phyloP scores from a whole-genome alignment of 1,284 basidiomycete genomes.

The Ustilago crameri region DNA sequence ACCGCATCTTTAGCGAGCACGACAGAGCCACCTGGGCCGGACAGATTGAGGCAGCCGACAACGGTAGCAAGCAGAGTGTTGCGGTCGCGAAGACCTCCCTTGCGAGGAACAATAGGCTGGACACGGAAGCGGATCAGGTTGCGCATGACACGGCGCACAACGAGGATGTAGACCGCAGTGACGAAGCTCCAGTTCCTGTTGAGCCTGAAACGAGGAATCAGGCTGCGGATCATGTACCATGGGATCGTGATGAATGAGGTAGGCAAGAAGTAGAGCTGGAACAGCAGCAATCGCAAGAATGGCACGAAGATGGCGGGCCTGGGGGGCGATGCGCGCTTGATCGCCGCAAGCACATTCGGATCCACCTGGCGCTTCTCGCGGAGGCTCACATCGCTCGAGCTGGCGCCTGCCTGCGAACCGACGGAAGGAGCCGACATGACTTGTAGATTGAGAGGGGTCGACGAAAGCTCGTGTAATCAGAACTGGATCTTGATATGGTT shows the following conservation, averaged over 20 bases:
- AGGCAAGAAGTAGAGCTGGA: slow-evolving; percentile 60
- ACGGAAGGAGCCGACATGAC: slow-evolving; percentile 23
- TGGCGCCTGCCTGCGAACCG: slow-evolving; percentile 12
- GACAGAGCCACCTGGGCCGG: slow-evolving; percentile 61
- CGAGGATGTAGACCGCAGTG: slow-evolving; percentile 49
- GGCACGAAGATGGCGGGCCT: slow-evolving; percentile 32
- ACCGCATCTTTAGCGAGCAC: slow-evolving; percentile 39
- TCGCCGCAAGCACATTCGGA: slow-evolving; percentile 37
- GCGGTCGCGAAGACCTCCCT: slow-evolving; percentile 58
- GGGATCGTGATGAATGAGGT: slow-evolving; percentile 51
- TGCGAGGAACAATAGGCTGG: slow-evolving; percentile 60
- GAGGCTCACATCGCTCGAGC: slow-evolving; percentile 13
- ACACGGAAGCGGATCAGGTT: slow-evolving; percentile 54
- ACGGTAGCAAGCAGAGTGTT: slow-evolving; percentile 51
- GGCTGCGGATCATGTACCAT: slow-evolving; percentile 46
- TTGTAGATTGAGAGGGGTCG: no score
- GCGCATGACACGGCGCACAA: slow-evolving; percentile 54
- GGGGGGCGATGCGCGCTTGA: slow-evolving; percentile 35
- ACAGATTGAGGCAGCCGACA: slow-evolving; percentile 49
- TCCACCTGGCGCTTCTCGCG: slow-evolving; percentile 42
- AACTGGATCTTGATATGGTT: not conserved
- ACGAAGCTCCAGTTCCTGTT: slow-evolving; percentile 53
- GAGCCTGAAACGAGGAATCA: slow-evolving; percentile 48
- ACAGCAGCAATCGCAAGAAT: slow-evolving; percentile 50
- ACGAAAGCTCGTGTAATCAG: not conserved